These are phyloP conservation scores for Lanmaoa rubissima DNA, from an alignment of 768 basidiomycete species.

Conservation along the genomic window DNA sequence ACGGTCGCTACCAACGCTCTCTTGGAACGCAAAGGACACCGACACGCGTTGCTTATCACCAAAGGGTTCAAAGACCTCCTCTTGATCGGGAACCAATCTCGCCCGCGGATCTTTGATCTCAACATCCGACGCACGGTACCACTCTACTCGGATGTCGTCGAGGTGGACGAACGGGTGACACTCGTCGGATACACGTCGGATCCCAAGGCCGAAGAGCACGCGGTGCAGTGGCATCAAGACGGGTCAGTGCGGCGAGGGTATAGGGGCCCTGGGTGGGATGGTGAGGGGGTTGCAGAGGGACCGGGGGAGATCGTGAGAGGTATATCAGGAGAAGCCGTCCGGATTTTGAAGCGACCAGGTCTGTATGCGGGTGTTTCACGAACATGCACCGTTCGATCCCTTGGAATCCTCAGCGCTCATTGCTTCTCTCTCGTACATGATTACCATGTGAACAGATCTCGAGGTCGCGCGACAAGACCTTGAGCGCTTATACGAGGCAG, in stretches of 20 bases:
- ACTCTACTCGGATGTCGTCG: conserved; percentile 65
- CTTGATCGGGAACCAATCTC: conserved; percentile 91
- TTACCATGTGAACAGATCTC: conserved; percentile 41
- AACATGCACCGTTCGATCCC: neutral
- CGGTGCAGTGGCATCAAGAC: conserved; percentile 70
- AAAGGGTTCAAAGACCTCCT: conserved; percentile 90
- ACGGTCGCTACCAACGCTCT: conserved; percentile 97
- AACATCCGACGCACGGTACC: conserved; percentile 78
- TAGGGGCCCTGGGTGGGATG: conserved; percentile 77
- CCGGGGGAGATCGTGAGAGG: conserved; percentile 80
- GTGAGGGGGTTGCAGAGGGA: conserved; percentile 65
- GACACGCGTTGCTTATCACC: conserved; percentile 88
- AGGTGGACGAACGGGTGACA: conserved; percentile 90
- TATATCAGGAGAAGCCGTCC: conserved; percentile 85
- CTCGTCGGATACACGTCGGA: conserved; percentile 92
- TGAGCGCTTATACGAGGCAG: conserved; percentile 68
- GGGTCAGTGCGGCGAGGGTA: conserved; percentile 69
- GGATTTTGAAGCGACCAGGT: conserved; percentile 74
- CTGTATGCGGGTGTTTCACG: neutral
- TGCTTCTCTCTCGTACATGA: neutral
- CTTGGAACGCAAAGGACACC: conserved; percentile 91
- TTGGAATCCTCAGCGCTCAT: neutral
- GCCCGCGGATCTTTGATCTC: conserved; percentile 93
- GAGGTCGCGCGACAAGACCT: conserved; percentile 57
- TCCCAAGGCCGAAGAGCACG: conserved; percentile 73